phyloP scores from a whole-genome alignment of 2,329 filamentous ascomycete species.

The Geosmithia flava region DNA sequence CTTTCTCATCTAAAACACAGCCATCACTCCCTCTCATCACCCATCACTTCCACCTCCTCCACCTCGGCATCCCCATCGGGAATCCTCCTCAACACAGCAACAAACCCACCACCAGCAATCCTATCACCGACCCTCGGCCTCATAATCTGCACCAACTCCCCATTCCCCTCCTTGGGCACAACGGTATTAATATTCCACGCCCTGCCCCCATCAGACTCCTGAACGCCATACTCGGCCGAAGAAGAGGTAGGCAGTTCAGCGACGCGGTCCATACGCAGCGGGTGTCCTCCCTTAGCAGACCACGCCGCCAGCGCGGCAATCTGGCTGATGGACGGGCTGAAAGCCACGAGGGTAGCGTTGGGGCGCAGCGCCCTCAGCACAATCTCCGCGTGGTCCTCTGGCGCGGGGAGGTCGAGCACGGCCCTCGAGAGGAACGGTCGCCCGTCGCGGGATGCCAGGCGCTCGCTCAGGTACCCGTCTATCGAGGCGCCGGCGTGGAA shows the following conservation, averaged over 20 bases:
- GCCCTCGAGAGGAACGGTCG: slow-evolving; percentile 59
- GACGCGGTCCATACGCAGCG: slow-evolving; percentile 42
- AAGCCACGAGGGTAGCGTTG: slow-evolving; percentile 55
- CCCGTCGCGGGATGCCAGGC: slow-evolving; percentile 26
- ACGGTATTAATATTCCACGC: slow-evolving; percentile 52
- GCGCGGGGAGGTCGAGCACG: slow-evolving; percentile 60
- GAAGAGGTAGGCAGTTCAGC: slow-evolving; percentile 37
- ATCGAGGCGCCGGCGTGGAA: slow-evolving; percentile 57
- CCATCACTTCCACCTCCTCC: slow-evolving; percentile 1
- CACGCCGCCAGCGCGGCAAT: slow-evolving; percentile 46
- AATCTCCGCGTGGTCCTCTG: slow-evolving; percentile 32
- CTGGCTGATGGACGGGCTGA: slow-evolving; percentile 69
- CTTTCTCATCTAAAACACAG: not conserved
- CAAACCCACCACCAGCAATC: slow-evolving; percentile 25
- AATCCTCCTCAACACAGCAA: slow-evolving; percentile 21
- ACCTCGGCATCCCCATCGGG: slow-evolving; percentile 3
- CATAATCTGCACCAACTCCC: slow-evolving; percentile 22
- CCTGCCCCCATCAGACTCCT: slow-evolving; percentile 36
- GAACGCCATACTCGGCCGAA: slow-evolving; percentile 7
- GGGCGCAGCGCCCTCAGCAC: slow-evolving; percentile 46
- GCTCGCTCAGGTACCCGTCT: slow-evolving; percentile 45
- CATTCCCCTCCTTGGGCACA: slow-evolving; percentile 11
- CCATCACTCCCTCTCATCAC: slow-evolving; percentile 2
- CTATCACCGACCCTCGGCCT: slow-evolving; percentile 27
- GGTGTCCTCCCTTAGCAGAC: slow-evolving; percentile 38